Base-by-base conservation (phyloP, 306 rosid species). In the Medicago ruthenica region DNA sequence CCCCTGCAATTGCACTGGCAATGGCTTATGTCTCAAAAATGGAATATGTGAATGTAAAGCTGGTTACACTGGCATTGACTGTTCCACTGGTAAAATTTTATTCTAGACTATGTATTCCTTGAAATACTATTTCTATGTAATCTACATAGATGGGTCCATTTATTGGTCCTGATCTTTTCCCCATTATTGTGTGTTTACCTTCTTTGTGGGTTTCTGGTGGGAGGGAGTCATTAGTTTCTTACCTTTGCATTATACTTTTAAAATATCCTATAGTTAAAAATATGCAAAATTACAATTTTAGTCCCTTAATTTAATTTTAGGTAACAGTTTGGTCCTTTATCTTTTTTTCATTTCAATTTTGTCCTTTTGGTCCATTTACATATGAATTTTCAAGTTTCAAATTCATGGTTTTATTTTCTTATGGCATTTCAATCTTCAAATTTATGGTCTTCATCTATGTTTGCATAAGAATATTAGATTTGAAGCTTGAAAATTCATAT, bases 31-130 rank as follows among this genome's bases (percentile, higher is more conserved):
- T 85, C 91, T 93, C 82, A 83, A 92, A 31, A 85, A 77, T 22
- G 97, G 96, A 83, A 74, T 91, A 21, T 91, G 98, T 75, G 89
- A 87, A 85, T 91, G 98, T 82, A 79, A 76, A 84, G 79, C 89
- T 47, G 94, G 98, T 42, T 91, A 73, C 73, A 85, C 97, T 22
- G 96, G 98, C 73, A 70, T 91, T 9, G 98, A 91, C 80, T 91
- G 96, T 82, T 89, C 96, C 61, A 91, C 98, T 3, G 97, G 97
- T 93, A 78, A 8, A 40, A 40, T 79, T 68, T 45, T 36, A 6
- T 36, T 53, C 74, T 62, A 62, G 37, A 36, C 51, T 61, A 37
- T 22, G 24, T 12, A 11, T 70, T 65, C 36, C 17, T 67, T 60
- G 41, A 39, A 39, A 63, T 34, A 62, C 44, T 54, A 34, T 20